Conservation (phyloP, 2,329 filamentous ascomycete species). For the Phaeomoniella chlamydospora region DNA sequence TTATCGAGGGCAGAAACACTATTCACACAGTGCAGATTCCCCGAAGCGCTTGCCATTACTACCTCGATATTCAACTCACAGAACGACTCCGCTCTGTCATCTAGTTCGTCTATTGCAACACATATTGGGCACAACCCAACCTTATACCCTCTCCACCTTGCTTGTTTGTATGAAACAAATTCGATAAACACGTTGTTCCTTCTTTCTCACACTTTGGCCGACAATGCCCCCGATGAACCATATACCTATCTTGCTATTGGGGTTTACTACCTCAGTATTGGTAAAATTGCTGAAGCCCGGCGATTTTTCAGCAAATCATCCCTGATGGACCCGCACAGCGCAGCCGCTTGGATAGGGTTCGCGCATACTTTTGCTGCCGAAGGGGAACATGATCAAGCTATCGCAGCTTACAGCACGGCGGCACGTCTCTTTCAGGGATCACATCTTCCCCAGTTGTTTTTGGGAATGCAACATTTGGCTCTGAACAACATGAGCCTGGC, state of each 20-base stretch:
- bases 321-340: constrained; percentile 95
- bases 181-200: constrained; percentile 83
- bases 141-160: constrained; percentile 80
- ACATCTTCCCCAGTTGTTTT: constrained; percentile 84
- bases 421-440: constrained; percentile 92
- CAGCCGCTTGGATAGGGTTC: constrained; percentile 96
- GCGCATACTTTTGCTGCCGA: constrained; percentile 96
- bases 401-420: constrained; percentile 92
- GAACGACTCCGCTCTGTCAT: constrained; percentile 53
- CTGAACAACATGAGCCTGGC: constrained; percentile 90
- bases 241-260: constrained; percentile 90
- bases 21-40: constrained; percentile 89
- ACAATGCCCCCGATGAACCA: constrained; percentile 79
- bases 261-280: constrained; percentile 82
- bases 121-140: constrained; percentile 29
- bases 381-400: constrained; percentile 95
- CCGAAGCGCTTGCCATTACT: constrained; percentile 72
- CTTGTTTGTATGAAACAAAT: constrained; percentile 75
- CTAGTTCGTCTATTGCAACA: constrained; percentile 8
- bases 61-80: constrained; percentile 72
- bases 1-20: constrained; percentile 80
- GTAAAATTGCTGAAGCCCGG: constrained; percentile 81
- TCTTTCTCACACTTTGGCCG: constrained; percentile 80
- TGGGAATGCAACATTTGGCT: constrained; percentile 96
- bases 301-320: constrained; percentile 96